Conservation (phyloP, 2,329 filamentous ascomycete species). For the Cryphonectria parasitica region DNA sequence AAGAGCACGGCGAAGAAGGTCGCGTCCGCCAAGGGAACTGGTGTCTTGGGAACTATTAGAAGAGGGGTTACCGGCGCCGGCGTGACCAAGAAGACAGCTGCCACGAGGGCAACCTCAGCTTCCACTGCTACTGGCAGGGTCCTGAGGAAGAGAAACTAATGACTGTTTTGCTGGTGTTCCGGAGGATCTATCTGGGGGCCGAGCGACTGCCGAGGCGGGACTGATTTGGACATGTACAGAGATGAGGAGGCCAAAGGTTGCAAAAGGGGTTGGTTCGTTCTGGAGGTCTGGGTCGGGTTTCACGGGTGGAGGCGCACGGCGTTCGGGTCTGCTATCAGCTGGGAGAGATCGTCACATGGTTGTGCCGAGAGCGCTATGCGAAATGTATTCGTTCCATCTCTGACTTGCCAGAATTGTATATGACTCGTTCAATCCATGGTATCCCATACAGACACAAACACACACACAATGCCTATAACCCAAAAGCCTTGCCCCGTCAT, state of each 20-base stretch:
- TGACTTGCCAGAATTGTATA: slow-evolving; percentile 1
- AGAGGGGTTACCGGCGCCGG: slow-evolving; percentile 52
- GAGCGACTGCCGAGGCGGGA: neutral
- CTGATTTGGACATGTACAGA: neutral
- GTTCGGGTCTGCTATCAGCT: slow-evolving; percentile 28
- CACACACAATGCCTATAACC: neutral
- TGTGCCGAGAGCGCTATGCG: slow-evolving; percentile 27
- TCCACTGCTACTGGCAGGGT: slow-evolving; percentile 51
- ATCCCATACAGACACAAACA: too few species aligned
- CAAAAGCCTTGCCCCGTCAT: neutral
- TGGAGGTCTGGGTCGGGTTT: neutral
- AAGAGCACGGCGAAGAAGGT: slow-evolving; percentile 48
- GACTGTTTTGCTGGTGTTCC: neutral
- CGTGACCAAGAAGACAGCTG: slow-evolving; percentile 53
- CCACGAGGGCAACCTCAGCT: slow-evolving; percentile 46
- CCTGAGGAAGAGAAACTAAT: slow-evolving; percentile 53
- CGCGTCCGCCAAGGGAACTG: slow-evolving; percentile 50
- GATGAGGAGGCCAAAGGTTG: neutral
- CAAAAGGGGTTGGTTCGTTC: neutral
- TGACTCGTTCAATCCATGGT: slow-evolving; percentile 4
- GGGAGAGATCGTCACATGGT: neutral
- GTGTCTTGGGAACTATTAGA: slow-evolving; percentile 56
- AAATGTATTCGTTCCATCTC: neutral
- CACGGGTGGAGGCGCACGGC: slow-evolving; percentile 25
- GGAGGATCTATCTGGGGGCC: neutral